These are phyloP conservation scores for Plenodomus lindquistii DNA, from an alignment of 2,329 filamentous ascomycete species.

Conservation along the genomic window DNA sequence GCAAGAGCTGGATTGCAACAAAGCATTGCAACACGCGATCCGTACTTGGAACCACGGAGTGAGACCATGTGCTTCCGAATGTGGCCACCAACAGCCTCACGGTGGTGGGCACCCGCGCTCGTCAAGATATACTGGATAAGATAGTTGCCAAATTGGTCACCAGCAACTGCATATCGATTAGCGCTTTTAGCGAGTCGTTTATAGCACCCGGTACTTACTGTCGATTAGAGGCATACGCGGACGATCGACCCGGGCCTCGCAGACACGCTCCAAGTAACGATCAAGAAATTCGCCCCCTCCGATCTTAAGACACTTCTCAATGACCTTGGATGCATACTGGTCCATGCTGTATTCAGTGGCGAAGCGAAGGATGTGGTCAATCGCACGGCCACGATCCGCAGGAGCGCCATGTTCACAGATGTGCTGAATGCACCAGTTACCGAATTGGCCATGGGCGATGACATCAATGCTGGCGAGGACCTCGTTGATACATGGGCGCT, in stretches of 20 bases:
- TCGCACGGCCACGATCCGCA: conserved; percentile 86
- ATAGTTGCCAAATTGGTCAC: conserved; percentile 98
- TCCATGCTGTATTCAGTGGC: conserved; percentile 98
- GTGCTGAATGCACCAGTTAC: conserved; percentile 99
- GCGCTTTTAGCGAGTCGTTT: not conserved
- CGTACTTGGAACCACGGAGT: conserved; percentile 95
- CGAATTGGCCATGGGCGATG: conserved; percentile 95
- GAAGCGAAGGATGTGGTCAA: conserved; percentile 93
- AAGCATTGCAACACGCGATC: conserved; percentile 96
- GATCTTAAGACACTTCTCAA: conserved; percentile 99
- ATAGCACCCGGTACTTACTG: conserved; percentile 57
- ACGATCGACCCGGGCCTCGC: conserved; percentile 85
- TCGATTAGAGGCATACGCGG: conserved; percentile 97
- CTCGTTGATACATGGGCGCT: conserved; percentile 97
- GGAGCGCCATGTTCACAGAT: conserved; percentile 95
- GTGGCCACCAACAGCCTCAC: conserved; percentile 88
- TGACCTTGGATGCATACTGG: conserved; percentile 97
- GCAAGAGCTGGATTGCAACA: conserved; percentile 92
- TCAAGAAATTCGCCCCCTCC: conserved; percentile 86
- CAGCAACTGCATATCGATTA: conserved; percentile 65
- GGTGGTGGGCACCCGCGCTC: conserved; percentile 83
- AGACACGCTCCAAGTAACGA: conserved; percentile 91
- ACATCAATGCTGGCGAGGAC: conserved; percentile 94
- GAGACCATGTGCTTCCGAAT: conserved; percentile 99
- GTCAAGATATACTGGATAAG: conserved; percentile 96